Base-by-base conservation (phyloP, 2,329 filamentous ascomycete species). In the Colletotrichum sp. region DNA sequence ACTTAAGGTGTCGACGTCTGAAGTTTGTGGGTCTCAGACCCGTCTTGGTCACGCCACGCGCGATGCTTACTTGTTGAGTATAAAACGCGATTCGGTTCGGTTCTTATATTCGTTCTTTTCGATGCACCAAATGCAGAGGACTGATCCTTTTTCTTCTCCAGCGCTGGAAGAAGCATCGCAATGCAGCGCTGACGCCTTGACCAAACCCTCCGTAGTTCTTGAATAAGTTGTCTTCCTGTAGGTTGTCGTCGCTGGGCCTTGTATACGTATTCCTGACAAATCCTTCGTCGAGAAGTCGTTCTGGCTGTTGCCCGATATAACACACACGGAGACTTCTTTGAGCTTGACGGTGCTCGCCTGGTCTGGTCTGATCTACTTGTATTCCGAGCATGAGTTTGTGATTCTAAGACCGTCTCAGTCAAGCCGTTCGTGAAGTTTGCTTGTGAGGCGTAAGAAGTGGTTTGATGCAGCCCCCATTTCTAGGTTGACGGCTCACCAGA, bases 251-350 rank as follows among this genome's bases (percentile, higher is more conserved):
- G 9, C 15, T 36, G 0, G 34, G 1, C 15, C 34, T 36, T 36
- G 34, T 49, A 9, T 6, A 49, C 19, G 39, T 49, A 13, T 49
- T 12, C 19, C n/a, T 22, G 11, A 3, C 3, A n/a, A 7, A 49
- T 22, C 0, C 0, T n/a, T 49, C 44, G 19, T 22, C 9, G 1
- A 12, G 19, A 3, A 3, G 19, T 22, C 9, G 5, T 44, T 2
- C 2, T n/a, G 39, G 19, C 39, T n/a, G 0, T 9, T 19, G 9
- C 39, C 5, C n/a, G 39, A 0, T 44, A 44, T 44, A 5, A n/a
- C 19, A 13, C 19, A 13, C 11, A 12, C 7, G 19, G n/a, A 22
- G 9, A 4, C n/a, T 49, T 49, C 1, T 13, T 22, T 22, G 11
- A 22, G n/a, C 39, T 6, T 13, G n/a, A 3, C 3, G 9, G 19